These are phyloP conservation scores for Mycosphaerella arachidis DNA, from an alignment of 2,329 filamentous ascomycete genomes.

Conservation along the genomic window DNA sequence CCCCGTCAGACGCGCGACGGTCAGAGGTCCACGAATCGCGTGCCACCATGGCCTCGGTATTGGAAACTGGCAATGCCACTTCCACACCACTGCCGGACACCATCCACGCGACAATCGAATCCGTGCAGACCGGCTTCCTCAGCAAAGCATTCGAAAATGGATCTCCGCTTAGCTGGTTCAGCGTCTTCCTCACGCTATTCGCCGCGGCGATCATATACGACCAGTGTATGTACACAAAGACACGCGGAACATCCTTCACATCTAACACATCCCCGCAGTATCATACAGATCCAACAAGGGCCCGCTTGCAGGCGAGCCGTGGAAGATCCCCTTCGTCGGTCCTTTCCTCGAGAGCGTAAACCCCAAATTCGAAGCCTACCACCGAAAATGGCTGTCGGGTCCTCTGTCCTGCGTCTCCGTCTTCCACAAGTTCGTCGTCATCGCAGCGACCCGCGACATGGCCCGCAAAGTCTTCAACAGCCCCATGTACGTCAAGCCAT, in stretches of 20 bases:
- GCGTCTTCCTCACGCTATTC: constrained; percentile 66
- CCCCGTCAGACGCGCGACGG: not conserved
- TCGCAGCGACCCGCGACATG: constrained; percentile 91
- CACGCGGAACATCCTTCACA: not conserved
- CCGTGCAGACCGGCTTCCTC: constrained; percentile 47
- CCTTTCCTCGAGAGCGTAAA: constrained; percentile 89
- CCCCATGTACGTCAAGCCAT: constrained; percentile 85
- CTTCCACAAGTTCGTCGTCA: constrained; percentile 99
- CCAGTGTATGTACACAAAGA: constrained; percentile 62
- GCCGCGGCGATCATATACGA: constrained; percentile 75
- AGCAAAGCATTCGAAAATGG: constrained; percentile 56
- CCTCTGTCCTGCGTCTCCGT: constrained; percentile 94
- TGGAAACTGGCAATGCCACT: constrained; percentile 33
- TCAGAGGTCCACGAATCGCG: not conserved
- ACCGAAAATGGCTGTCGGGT: constrained; percentile 86
- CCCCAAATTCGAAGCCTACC: constrained; percentile 86
- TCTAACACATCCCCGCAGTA: constrained; percentile 33
- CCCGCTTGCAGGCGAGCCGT: constrained; percentile 43
- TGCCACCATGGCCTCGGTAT: constrained; percentile 28
- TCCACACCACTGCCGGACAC: constrained; percentile 23
- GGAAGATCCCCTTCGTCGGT: constrained; percentile 61
- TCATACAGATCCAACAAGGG: constrained; percentile 47
- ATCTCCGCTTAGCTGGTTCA: constrained; percentile 50
- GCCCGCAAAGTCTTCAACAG: constrained; percentile 96
- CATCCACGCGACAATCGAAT: constrained; percentile 64